Evolutionary conservation across 345 rosid species (phyloP), one percentile per base, ranked within the genome.

Genomic region (Eucalyptus sideroxylon): DNA sequence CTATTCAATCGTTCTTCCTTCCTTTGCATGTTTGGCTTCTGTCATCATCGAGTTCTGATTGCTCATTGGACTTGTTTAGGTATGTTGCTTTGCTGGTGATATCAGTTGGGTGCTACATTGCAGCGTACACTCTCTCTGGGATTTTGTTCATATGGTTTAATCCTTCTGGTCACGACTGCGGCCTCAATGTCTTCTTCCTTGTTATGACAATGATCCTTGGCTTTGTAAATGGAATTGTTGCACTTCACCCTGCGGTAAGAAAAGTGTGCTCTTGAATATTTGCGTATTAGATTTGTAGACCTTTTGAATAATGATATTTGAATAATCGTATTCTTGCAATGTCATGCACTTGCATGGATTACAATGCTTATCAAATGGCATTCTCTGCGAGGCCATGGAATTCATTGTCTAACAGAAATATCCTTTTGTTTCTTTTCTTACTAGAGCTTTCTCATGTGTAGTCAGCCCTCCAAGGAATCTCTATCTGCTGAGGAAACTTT

Each of bases 121-220:
- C 90, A 23, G 95, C 99, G 88, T 98, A 94, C 90, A 89, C 95
- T 17, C 92, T 97, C 91, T 96, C 99, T 86, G 99, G 98, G 87
- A 81, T 97, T 81, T 59, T 98, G 91, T 97, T 98, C 93, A 94
- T 97, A n/a, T 97, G 99, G 99, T 98, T 98, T 91, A 94, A 97
- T 92, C 99, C 99, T 69, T 95, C 99, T n/a, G 98, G 99, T 77
- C 91, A 97, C 51, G 98, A 96, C 88, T 98, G 99, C 37, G 97
- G 99, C 87, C 97, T 98, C 62, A 98, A 98, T 88, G 92, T 97
- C 91, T 98, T 97, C 96, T 98, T 98, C 94, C 93, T 98, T 47
- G 95, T 95, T 89, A 93, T 96, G 99, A 94, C 98, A 16, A 96
- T 98, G 99, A 90, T 96, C 91, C 96, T 98, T 82, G 97, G 98